phyloP scores from a whole-genome alignment of 164 flowering plant species.

The Vitis rotundifolia region DNA sequence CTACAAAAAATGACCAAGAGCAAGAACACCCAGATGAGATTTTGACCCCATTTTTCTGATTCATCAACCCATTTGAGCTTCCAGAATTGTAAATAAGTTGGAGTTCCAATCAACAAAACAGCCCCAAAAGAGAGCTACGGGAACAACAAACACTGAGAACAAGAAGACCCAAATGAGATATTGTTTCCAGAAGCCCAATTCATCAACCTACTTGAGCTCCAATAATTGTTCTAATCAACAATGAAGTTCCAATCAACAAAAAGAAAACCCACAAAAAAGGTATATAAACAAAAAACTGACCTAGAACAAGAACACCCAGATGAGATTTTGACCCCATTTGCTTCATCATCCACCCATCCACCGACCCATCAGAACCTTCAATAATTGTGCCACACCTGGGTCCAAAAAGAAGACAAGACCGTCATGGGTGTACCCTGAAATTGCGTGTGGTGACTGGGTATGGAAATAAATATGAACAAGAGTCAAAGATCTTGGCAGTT shows the following conservation, averaged over 20 bases:
- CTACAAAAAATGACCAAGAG: no score
- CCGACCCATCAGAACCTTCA: neutral
- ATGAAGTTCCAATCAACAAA: neutral
- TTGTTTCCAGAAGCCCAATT: no score
- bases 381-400: constrained; percentile 7
- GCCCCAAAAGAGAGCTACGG: no score
- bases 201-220: no score
- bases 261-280: neutral
- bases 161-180: no score
- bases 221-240: neutral
- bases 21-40: no score
- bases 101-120: no score
- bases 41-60: no score
- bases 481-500: constrained; percentile 13
- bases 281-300: neutral
- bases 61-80: no score
- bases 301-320: neutral
- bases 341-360: neutral
- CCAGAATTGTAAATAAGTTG: no score
- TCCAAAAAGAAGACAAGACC: neutral
- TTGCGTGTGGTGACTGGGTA: constrained; percentile 18
- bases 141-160: no score
- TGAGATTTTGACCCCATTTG: neutral
- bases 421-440: constrained; percentile 13
- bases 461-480: neutral